Conservation (phyloP, 2,329 filamentous ascomycete species). For the Fusarium decemcellulare region DNA sequence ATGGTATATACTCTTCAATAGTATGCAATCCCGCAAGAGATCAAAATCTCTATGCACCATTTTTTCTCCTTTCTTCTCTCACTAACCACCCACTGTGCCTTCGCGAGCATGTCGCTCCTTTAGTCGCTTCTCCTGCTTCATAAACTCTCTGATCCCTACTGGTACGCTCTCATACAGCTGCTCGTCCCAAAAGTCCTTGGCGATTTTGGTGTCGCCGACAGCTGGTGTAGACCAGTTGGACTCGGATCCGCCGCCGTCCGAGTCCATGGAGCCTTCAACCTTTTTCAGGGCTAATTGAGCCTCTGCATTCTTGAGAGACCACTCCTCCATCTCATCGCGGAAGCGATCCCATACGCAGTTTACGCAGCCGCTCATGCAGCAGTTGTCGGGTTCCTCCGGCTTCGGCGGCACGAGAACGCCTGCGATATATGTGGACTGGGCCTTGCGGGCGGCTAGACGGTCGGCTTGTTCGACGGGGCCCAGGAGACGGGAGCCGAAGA, state of each 20-base stretch:
- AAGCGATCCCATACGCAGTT: conserved; percentile 97
- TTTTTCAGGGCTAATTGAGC: conserved; percentile 70
- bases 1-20: conserved; percentile 37
- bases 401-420: conserved; percentile 87
- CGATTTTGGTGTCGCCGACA: conserved; percentile 56
- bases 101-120: conserved; percentile 79
- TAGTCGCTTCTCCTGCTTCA: conserved; percentile 94
- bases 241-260: conserved; percentile 83
- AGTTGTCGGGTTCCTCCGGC: conserved; percentile 94
- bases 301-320: conserved; percentile 76
- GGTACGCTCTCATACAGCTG: conserved; percentile 86
- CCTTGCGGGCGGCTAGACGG: conserved; percentile 69
- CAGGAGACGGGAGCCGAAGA: conserved; percentile 86
- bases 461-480: conserved; percentile 79
- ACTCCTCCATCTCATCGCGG: conserved; percentile 93
- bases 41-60: not conserved
- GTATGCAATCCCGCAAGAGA: not conserved
- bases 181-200: conserved; percentile 71
- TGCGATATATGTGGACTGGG: conserved; percentile 76
- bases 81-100: conserved; percentile 60
- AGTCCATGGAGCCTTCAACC: conserved; percentile 75
- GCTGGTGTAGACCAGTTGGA: conserved; percentile 69
- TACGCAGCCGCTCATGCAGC: conserved; percentile 98
- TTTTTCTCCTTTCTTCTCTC: not conserved
- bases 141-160: conserved; percentile 95